Base-by-base conservation (phyloP, 495 filamentous ascomycete species). In the Physcia stellaris region DNA sequence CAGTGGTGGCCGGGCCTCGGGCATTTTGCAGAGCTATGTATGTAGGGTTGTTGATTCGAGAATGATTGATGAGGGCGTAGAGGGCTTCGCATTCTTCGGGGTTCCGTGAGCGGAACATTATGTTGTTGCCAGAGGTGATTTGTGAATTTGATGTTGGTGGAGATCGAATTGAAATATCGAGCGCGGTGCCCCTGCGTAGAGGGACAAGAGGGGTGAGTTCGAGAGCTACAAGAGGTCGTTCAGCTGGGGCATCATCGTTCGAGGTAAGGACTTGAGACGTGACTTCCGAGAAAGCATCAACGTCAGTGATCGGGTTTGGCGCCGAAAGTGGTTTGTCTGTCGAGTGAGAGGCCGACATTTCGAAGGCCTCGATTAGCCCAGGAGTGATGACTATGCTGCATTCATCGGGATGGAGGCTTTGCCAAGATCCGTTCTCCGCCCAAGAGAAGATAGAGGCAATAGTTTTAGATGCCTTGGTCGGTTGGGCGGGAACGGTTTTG, bases 121-220 rank as follows among this genome's bases (percentile, higher is more conserved):
- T 76, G 50, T 83, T 85, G 43, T 71, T 77, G 45, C 75, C 75
- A 33, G 74, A 67, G n/a, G 70, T 72, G 24, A 86, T 66, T 40
- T 74, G 73, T 2, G 82, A 85, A 23, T 76, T 75, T 4, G 73
- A 51, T 12, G 77, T 84, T 11, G 77, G 79, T 15, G 79, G 77
- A 9, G 86, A 94, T 31, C 83, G 76, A 48, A 99, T 85, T 34
- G 88, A 87, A 35, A 99, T 86, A 53, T 99, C 90, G 23, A 96
- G 69, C 16, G 80, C 87, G 15, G 82, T 95, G 36, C 86, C 86
- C 32, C 84, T 77, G 43, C 88, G 77, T 30, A 95, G 73, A 47
- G 82, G 79, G 11, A 94, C 86, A 9, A 90, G 61, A 0, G 90
- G 90, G 1, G 86, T 94, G 12, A 99, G 71, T 48, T 88, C 80